A percentile compares a stretch with the other conserved stretches of the same genome.
phyloP scores from a whole-genome alignment of 805 yeast genomes.

The Kuraishia piskuri region DNA sequence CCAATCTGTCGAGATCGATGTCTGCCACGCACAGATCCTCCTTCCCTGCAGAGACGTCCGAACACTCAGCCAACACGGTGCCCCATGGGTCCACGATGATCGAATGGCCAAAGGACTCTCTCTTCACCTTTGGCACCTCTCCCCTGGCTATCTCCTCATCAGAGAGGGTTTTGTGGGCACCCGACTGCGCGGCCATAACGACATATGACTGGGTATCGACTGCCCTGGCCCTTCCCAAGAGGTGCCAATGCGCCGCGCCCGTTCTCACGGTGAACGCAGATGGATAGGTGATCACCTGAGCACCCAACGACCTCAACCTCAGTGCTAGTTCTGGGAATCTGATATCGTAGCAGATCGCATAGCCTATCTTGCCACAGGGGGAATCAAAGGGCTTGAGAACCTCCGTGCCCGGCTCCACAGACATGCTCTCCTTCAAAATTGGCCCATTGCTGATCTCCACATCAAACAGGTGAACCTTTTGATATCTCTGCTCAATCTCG shows the following conservation, averaged over 20 bases:
- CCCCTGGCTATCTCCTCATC: constrained; percentile 24
- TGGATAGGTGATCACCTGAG: constrained; percentile 73
- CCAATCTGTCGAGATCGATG: constrained; percentile 43
- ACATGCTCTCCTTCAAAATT: constrained; percentile 61
- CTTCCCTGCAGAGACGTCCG: constrained; percentile 28
- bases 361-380: constrained; percentile 58
- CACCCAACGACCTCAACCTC: constrained; percentile 57
- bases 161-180: constrained; percentile 52
- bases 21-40: constrained; percentile 52
- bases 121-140: constrained; percentile 22
- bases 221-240: constrained; percentile 76
- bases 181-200: constrained; percentile 83
- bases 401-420: constrained; percentile 71
- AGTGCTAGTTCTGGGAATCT: constrained; percentile 79
- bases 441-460: constrained; percentile 81
- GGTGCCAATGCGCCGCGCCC: constrained; percentile 86
- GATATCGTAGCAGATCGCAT: constrained; percentile 78
- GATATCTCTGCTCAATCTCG: constrained; percentile 58
- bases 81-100: constrained; percentile 94
- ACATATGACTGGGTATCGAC: constrained; percentile 84
- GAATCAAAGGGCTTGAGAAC: constrained; percentile 47
- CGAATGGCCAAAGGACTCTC: constrained; percentile 83
- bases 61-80: constrained; percentile 49
- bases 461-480: constrained; percentile 84
- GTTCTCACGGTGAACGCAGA: constrained; percentile 91